Base-by-base conservation (phyloP, 768 basidiomycete species). In the Naganishia friedmannii region DNA sequence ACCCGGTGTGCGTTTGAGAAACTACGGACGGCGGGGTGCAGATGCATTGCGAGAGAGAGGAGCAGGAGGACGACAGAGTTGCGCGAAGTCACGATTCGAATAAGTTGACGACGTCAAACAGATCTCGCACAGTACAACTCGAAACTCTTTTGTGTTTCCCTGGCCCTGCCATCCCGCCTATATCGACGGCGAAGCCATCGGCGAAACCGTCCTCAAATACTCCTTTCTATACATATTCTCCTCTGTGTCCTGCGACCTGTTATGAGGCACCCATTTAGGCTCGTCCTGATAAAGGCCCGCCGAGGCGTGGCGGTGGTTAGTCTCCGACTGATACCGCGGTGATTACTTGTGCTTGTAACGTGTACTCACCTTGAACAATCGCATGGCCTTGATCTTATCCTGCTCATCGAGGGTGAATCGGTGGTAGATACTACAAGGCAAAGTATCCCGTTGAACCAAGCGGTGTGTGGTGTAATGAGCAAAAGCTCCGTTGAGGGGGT, bases 231-330 rank as follows among this genome's bases (percentile, higher is more conserved):
- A 85, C 6, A 84, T 83, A 77, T 91, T 92, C 26, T 60, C 74
- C 48, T 93, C 92, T 0, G 89, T 89, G 26, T 83, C 83, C 0
- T 75, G 68, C 54, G 84, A 83, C 23, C 92, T 86, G 76, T 89
- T 88, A 79, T 91, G 82, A 0, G 92, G 90, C 0, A 86, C 83
- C 93, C 93, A 96, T 79, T 92, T 93, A 17, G 92, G 92, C 75
- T 92, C 91, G 69, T 94, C 92, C 91, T 94, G 78, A n/a, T n/a
- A n/a, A n/a, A n/a, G n/a, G n/a, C n/a, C n/a, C n/a, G n/a, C n/a
- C n/a, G n/a, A n/a, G n/a, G n/a, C n/a, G n/a, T n/a, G n/a, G n/a
- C n/a, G n/a, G n/a, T n/a, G n/a, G n/a, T n/a, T n/a, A n/a, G n/a
- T n/a, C n/a, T n/a, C n/a, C n/a, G n/a, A n/a, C n/a, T n/a, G n/a